phyloP scores from a whole-genome alignment of 2,329 filamentous ascomycete species.

The Fusarium udum region DNA sequence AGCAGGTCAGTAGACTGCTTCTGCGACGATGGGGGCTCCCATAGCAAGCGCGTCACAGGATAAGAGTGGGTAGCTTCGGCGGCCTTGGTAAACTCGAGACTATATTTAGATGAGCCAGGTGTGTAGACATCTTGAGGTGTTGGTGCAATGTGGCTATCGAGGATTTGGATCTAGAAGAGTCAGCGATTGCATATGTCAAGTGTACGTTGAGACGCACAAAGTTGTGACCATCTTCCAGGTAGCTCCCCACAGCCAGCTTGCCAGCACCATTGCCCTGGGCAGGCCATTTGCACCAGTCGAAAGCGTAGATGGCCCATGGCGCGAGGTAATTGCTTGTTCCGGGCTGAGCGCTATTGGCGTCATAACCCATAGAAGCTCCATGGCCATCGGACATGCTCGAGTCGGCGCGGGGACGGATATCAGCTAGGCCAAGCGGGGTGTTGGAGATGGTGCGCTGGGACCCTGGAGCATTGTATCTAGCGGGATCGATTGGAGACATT shows the following conservation, averaged over 20 bases:
- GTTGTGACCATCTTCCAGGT: constrained; percentile 97
- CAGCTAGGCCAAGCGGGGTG: constrained; percentile 88
- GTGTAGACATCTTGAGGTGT: constrained; percentile 75
- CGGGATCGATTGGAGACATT: constrained; percentile 62
- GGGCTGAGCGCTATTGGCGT: constrained; percentile 70
- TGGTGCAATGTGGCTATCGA: constrained; percentile 83
- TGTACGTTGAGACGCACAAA: constrained; percentile 68
- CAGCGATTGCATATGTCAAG: background rate
- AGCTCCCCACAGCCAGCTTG: constrained; percentile 94
- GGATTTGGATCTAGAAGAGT: constrained; percentile 84
- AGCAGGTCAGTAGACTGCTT: constrained; percentile 96
- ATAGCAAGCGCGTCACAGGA: constrained; percentile 92
- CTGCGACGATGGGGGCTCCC: constrained; percentile 94
- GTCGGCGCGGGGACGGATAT: constrained; percentile 88
- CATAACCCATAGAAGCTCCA: constrained; percentile 70
- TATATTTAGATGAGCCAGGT: constrained; percentile 76
- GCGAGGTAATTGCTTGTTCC: constrained; percentile 92
- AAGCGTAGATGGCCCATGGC: constrained; percentile 94
- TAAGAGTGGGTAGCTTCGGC: constrained; percentile 98
- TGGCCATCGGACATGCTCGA: constrained; percentile 79
- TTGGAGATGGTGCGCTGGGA: constrained; percentile 75
- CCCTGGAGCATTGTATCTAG: constrained; percentile 65
- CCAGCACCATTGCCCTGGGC: constrained; percentile 82
- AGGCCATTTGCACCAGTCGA: constrained; percentile 99
- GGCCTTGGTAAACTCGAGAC: constrained; percentile 89